Percentiles rank a stretch among this genome's conserved stretches.
These are phyloP conservation scores for Malassezia arunalokei DNA, from an alignment of 1,284 basidiomycete species.

Conservation along the genomic window DNA sequence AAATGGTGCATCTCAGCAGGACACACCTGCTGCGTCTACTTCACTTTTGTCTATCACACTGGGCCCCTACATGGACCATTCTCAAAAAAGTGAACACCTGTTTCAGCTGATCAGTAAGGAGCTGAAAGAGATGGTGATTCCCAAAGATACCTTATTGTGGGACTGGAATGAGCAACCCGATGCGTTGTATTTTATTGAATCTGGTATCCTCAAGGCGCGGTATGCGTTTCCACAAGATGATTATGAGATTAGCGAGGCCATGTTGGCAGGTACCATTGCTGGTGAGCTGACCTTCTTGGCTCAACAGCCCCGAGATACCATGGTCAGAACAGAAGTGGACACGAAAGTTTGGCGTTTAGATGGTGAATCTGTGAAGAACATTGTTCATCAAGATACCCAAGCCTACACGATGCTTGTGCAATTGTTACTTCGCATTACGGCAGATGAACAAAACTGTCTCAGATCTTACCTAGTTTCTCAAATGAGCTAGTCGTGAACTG, in stretches of 20 bases:
- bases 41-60: constrained; percentile 6
- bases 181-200: constrained; percentile 50
- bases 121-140: constrained; percentile 57
- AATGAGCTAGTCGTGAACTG: constrained; percentile 16
- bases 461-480: constrained; percentile 42
- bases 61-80: constrained; percentile 5
- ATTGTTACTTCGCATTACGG: constrained; percentile 32
- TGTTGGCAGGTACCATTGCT: constrained; percentile 44
- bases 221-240: constrained; percentile 42
- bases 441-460: constrained; percentile 40
- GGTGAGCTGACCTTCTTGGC: constrained; percentile 39
- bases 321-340: constrained; percentile 37
- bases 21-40: neutral
- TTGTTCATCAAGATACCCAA: constrained; percentile 18
- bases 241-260: constrained; percentile 43
- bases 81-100: constrained; percentile 21
- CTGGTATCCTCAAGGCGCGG: constrained; percentile 38
- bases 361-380: constrained; percentile 13
- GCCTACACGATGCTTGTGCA: constrained; percentile 26
- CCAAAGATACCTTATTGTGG: constrained; percentile 60
- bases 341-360: constrained; percentile 36
- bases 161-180: constrained; percentile 61
- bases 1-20: too few species aligned
- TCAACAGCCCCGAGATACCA: constrained; percentile 31
- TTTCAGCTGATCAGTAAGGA: constrained; percentile 55